These are phyloP conservation scores for Tetrahymena elliotti DNA, from an alignment of 73 alveolate genomes.

Conservation along the genomic window DNA sequence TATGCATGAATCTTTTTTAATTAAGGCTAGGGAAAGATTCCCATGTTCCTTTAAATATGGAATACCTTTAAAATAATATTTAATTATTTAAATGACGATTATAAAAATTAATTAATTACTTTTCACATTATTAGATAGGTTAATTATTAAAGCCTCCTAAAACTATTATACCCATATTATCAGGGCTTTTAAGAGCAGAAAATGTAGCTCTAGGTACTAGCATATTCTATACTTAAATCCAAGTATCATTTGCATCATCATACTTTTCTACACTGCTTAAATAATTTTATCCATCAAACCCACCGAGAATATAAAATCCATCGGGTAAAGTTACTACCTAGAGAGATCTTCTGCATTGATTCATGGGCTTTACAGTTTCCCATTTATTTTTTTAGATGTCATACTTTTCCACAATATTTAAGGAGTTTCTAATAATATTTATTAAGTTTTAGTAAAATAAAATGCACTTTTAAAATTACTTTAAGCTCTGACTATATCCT, in stretches of 20 bases:
- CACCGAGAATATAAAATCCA: slow-evolving; percentile 90
- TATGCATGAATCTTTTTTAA: not conserved
- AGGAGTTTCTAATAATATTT: slow-evolving; percentile 34
- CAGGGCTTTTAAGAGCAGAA: slow-evolving; percentile 68
- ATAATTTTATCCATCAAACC: slow-evolving; percentile 86
- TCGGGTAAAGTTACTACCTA: slow-evolving; percentile 88
- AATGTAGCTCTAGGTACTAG: slow-evolving; percentile 70
- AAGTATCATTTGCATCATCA: slow-evolving; percentile 39
- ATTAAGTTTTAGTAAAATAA: no score
- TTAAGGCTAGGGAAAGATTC: not conserved
- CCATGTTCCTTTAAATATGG: not conserved
- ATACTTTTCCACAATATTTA: slow-evolving; percentile 74
- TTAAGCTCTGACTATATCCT: slow-evolving; percentile 55
- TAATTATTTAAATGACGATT: not conserved
- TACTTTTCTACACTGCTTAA: slow-evolving; percentile 68
- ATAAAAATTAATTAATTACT: slow-evolving; percentile 23
- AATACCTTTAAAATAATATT: not conserved
- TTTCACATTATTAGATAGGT: slow-evolving; percentile 66
- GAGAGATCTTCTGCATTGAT: slow-evolving; percentile 75
- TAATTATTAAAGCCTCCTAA: slow-evolving; percentile 86
- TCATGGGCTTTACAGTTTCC: slow-evolving; percentile 73
- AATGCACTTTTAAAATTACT: not conserved
- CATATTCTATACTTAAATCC: slow-evolving; percentile 67
- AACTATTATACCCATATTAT: slow-evolving; percentile 67
- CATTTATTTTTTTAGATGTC: slow-evolving; percentile 61